Percentiles rank a stretch among this genome's conserved stretches.
Conservation (phyloP, 1,139 yeast species). For the Chernovozyma aurita region DNA sequence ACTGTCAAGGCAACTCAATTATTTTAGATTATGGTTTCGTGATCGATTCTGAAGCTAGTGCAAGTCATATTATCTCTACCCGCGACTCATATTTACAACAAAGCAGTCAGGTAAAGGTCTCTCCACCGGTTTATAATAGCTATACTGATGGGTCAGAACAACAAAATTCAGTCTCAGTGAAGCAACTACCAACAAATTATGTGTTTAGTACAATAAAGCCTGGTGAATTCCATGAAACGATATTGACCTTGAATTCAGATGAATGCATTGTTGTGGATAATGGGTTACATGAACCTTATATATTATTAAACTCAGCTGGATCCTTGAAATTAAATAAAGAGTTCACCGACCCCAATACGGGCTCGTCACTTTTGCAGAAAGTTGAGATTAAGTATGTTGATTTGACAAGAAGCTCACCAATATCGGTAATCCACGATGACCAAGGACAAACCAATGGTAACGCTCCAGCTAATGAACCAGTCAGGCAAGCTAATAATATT, state of each 20-base stretch:
- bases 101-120: not conserved
- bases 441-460: not conserved
- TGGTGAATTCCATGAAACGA: slow-evolving; percentile 13
- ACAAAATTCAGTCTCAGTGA: not conserved
- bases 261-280: slow-evolving; percentile 43
- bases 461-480: not conserved
- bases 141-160: not conserved
- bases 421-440: not conserved
- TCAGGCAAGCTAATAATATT: not conserved
- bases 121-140: not conserved
- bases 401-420: not conserved
- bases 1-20: not conserved
- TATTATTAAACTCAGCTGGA: slow-evolving; percentile 35
- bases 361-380: slow-evolving; percentile 8
- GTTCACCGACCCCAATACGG: slow-evolving; percentile 3
- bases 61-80: not conserved
- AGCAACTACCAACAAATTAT: slow-evolving; percentile 11
- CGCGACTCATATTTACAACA: not conserved
- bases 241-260: slow-evolving; percentile 24
- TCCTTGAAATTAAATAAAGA: slow-evolving; percentile 21
- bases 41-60: not conserved
- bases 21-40: not conserved
- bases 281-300: slow-evolving; percentile 30
- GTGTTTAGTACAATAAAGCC: slow-evolving; percentile 17
- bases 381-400: slow-evolving; percentile 5